Evolutionary conservation across 2,329 filamentous ascomycete species (phyloP).

Genomic region (Talaromyces sp.): DNA sequence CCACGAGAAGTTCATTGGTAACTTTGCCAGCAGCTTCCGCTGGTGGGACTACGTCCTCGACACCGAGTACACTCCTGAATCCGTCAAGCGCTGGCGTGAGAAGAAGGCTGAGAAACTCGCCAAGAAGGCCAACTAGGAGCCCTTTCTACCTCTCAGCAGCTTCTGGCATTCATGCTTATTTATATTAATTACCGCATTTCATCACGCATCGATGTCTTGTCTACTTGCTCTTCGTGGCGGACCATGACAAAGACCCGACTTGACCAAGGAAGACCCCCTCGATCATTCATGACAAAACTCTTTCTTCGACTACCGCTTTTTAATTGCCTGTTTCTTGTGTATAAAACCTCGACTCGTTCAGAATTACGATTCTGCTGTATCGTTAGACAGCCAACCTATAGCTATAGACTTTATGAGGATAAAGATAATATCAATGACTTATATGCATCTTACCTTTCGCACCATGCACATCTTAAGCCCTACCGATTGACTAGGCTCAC

Average conservation of each 20-base stretch:
- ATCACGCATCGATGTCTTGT: not conserved
- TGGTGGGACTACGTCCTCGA: constrained; percentile 98
- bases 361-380: constrained; percentile 6
- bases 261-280: not conserved
- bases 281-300: not conserved
- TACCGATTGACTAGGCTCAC: not conserved
- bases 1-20: constrained; percentile 98
- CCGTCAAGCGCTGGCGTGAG: constrained; percentile 78
- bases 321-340: constrained; percentile 8
- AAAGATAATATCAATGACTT: constrained; percentile 5
- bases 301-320: not conserved
- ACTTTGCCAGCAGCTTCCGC: constrained; percentile 95
- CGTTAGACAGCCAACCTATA: not conserved
- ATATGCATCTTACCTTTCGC: not conserved
- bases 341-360: constrained; percentile 1
- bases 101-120: constrained; percentile 29
- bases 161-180: not conserved
- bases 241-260: not conserved
- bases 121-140: constrained; percentile 18
- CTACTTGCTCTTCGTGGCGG: not conserved
- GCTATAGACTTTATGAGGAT: constrained; percentile 7
- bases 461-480: not conserved
- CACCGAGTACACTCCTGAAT: constrained; percentile 88
- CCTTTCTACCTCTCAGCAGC: not conserved
- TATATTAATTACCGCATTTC: not conserved